Evolutionary conservation across 352 stramenopile genomes (phyloP).

Genomic region (Blastocystis sp.): DNA sequence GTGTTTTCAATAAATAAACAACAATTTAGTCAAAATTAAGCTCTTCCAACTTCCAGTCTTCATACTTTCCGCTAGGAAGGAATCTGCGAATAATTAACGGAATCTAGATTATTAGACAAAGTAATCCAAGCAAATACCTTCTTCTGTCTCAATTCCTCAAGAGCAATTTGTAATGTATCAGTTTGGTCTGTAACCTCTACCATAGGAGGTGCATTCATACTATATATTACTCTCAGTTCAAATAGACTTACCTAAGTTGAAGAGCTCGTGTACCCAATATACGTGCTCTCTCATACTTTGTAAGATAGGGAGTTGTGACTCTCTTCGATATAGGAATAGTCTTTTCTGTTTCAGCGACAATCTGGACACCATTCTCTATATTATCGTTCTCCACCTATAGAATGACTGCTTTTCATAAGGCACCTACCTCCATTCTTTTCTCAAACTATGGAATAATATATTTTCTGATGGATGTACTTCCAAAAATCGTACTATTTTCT

Average conservation of each 20-base stretch:
- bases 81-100: conserved; percentile 98
- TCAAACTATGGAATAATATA: neutral
- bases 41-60: conserved; percentile 98
- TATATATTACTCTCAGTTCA: conserved; percentile 60
- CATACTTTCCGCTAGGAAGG: conserved; percentile 93
- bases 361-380: conserved; percentile 46
- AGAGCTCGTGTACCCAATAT: conserved; percentile 93
- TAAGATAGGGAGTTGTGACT: conserved; percentile 97
- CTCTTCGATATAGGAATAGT: conserved; percentile 63
- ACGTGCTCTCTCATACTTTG: conserved; percentile 96
- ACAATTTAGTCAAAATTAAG: conserved; percentile 90
- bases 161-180: conserved; percentile 97
- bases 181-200: conserved; percentile 91
- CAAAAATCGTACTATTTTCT: neutral
- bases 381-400: conserved; percentile 44
- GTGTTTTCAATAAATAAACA: neutral
- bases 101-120: conserved; percentile 70
- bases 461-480: neutral
- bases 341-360: neutral
- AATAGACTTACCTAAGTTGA: conserved; percentile 83
- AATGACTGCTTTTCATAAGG: neutral
- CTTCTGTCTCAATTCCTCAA: conserved; percentile 95
- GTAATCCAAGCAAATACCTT: conserved; percentile 69
- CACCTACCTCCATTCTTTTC: conserved; percentile 3
- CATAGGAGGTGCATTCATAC: conserved; percentile 91